phyloP scores from a whole-genome alignment of 805 yeast species.

The Cyberlindnera subsufficiens region DNA sequence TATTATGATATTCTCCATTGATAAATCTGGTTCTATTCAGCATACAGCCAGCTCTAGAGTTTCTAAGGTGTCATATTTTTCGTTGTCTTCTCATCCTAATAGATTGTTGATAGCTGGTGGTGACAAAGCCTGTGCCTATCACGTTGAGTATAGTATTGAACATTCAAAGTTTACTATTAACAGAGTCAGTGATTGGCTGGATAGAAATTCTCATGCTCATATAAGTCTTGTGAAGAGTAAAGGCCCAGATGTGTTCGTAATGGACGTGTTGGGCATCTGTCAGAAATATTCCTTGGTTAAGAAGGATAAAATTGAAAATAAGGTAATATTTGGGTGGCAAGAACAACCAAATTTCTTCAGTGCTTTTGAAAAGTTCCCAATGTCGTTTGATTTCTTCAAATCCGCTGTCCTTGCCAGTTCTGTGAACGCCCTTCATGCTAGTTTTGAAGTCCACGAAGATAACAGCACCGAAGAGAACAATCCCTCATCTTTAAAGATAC shows the following conservation, averaged over 20 bases:
- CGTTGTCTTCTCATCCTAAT: constrained; percentile 24
- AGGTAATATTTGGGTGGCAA: constrained; percentile 1
- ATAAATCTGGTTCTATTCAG: constrained; percentile 28
- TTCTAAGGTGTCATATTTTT: constrained; percentile 19
- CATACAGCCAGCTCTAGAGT: constrained; percentile 16
- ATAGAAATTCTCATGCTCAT: constrained; percentile 7
- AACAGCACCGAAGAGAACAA: not conserved
- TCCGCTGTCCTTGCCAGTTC: no score
- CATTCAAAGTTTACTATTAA: constrained; percentile 27
- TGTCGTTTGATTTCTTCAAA: not conserved
- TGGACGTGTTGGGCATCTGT: constrained; percentile 15
- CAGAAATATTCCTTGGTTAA: constrained; percentile 10
- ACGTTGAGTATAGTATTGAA: constrained; percentile 28
- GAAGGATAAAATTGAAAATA: constrained; percentile 5
- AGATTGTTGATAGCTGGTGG: constrained; percentile 29
- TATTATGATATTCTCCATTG: constrained; percentile 29
- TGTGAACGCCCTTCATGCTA: no score
- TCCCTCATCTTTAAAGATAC: not conserved
- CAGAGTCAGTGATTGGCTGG: constrained; percentile 18
- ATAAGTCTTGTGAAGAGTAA: constrained; percentile 11
- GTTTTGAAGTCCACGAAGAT: no score
- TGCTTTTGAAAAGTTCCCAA: not conserved
- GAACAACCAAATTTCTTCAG: not conserved
- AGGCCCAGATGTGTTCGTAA: constrained; percentile 17
- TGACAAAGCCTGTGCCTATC: constrained; percentile 23